Base-by-base conservation (phyloP, 176 grass and related monocot species). In the Zoysia japonica region DNA sequence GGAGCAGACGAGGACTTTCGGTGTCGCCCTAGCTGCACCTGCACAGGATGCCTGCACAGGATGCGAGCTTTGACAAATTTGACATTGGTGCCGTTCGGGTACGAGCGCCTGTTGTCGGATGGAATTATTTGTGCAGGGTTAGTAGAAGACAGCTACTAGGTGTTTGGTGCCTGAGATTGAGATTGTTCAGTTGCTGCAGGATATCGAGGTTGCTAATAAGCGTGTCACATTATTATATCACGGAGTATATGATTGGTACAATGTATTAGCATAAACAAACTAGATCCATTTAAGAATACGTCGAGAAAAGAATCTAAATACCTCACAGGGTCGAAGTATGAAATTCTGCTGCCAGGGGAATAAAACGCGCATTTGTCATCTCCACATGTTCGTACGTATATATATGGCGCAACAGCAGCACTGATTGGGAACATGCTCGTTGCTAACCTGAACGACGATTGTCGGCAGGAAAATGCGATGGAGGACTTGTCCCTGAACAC, bases 71-170 rank as follows among this genome's bases (percentile, higher is more conserved):
- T 28, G 28, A 28, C 28, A 28, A 28, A 28, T 28, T 28, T 28
- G 28, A 28, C 28, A 28, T 28, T 28, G 28, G 28, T 28, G 28
- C 28, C 28, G 28, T 28, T 28, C 28, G 28, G 28, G 28, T 28
- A 28, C 28, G 28, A 28, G 28, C 28, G 28, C 28, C 28, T 28
- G 28, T 0, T 28, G 28, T 28, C 28, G 28, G 28, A 28, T 28
- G 28, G 28, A 28, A 45, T 45, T 68, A 5, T 48, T 28, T 69
- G 70, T 69, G 70, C 52, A 80, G 36, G 36, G 62, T 80, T 75
- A 69, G 70, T 36, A 75, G 77, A 74, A 67, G 63, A 68, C 84
- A 53, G 84, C 52, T 74, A 53, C 52, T 74, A 53, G 38, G 11
- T 81, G 36, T 40, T 60, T 46, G 84, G 36, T 80, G 52, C 11